phyloP scores from a whole-genome alignment of 1,139 yeast species.

The Nakaseomyces kungkrabaensis region DNA sequence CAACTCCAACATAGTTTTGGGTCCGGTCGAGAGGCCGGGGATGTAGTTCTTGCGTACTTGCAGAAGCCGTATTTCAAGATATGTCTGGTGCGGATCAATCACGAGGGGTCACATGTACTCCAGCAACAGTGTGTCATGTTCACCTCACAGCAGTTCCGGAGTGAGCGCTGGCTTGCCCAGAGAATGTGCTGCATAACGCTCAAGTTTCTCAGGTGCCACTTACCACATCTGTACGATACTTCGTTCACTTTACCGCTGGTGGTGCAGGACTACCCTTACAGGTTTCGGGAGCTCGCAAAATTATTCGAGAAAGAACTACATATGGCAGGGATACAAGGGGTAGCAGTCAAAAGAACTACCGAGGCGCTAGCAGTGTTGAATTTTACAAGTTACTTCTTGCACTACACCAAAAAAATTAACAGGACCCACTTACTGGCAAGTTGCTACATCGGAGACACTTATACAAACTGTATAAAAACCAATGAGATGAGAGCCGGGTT shows the following conservation, averaged over 20 bases:
- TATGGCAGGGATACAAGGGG: not conserved
- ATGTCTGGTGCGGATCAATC: constrained; percentile 1
- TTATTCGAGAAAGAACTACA: not conserved
- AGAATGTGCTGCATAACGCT: not conserved
- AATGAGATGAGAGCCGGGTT: not conserved
- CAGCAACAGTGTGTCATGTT: not conserved
- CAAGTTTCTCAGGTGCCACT: not conserved
- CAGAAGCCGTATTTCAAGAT: constrained; percentile 1
- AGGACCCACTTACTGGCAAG: not conserved
- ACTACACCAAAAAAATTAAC: not conserved
- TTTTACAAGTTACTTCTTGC: not conserved
- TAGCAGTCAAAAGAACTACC: not conserved
- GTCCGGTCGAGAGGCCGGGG: constrained; percentile 1
- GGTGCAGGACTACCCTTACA: constrained; percentile 1
- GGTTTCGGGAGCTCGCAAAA: not conserved
- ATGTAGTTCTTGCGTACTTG: constrained; percentile 1
- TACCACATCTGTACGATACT: not conserved
- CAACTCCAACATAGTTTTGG: not conserved
- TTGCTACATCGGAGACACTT: not conserved
- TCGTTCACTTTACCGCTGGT: not conserved
- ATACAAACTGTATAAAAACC: not conserved
- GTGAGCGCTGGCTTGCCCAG: not conserved
- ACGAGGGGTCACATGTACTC: not conserved
- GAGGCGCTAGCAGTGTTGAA: not conserved
- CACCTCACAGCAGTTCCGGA: not conserved